phyloP scores from a whole-genome alignment of 2,329 filamentous ascomycete species.

The Pyrenophora graminea region DNA sequence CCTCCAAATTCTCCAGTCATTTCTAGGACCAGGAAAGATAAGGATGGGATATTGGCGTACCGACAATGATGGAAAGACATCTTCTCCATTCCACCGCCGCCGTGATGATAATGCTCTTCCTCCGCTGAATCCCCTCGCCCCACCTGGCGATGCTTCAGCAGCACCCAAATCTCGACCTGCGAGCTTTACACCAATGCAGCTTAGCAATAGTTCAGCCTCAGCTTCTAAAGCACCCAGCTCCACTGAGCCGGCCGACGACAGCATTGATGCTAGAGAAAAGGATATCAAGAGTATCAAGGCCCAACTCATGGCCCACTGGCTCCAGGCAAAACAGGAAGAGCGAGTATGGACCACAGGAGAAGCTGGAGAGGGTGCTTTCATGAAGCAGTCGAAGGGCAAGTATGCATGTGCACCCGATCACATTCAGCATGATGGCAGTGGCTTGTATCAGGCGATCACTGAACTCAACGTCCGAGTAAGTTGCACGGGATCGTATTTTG shows the following conservation, averaged over 20 bases:
- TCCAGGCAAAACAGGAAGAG: constrained; percentile 65
- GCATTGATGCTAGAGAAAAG: constrained; percentile 35
- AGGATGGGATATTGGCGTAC: too few species aligned
- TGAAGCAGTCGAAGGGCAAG: constrained; percentile 57
- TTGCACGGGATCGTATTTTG: background rate
- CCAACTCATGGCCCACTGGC: constrained; percentile 67
- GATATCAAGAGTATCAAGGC: constrained; percentile 59
- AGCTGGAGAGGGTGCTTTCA: constrained; percentile 59
- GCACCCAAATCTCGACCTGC: background rate
- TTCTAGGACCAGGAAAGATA: too few species aligned
- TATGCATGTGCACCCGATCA: constrained; percentile 58
- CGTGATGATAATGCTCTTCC: background rate
- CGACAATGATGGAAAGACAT: too few species aligned
- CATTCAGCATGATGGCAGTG: constrained; percentile 51
- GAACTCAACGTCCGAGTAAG: constrained; percentile 60
- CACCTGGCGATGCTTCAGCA: background rate
- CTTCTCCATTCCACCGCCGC: too few species aligned
- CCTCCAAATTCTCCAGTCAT: too few species aligned
- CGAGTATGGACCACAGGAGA: constrained; percentile 55
- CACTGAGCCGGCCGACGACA: background rate
- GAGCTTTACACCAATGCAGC: constrained; percentile 11
- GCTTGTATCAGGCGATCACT: constrained; percentile 56
- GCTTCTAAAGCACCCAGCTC: background rate
- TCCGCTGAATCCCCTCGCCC: constrained; percentile 1
- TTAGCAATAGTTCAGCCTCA: background rate